These are phyloP conservation scores for Pleurotus djamor DNA, from an alignment of 768 basidiomycete genomes.

Conservation along the genomic window DNA sequence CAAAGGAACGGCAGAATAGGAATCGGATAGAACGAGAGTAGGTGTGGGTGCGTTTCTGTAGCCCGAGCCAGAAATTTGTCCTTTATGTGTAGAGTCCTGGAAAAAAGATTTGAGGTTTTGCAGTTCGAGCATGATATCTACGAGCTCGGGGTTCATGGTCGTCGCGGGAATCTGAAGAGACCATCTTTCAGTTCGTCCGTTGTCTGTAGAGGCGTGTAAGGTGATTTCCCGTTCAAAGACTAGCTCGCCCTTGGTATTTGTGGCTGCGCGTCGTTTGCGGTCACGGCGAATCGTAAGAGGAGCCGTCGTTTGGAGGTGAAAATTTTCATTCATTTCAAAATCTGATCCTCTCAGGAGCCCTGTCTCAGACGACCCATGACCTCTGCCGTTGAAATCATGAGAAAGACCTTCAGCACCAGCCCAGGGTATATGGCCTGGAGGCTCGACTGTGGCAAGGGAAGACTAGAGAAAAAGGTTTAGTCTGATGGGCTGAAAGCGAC, in stretches of 20 bases:
- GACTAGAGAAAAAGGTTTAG: slow-evolving; percentile 15
- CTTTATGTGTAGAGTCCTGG: slow-evolving; percentile 21
- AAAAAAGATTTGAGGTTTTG: slow-evolving; percentile 37
- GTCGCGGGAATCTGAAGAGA: slow-evolving; percentile 29
- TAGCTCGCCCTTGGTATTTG: slow-evolving; percentile 13
- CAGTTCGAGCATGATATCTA: slow-evolving; percentile 37
- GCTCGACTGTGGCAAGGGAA: slow-evolving; percentile 21
- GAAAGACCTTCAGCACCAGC: slow-evolving; percentile 17
- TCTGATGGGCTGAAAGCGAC: background rate
- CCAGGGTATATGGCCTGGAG: slow-evolving; percentile 42
- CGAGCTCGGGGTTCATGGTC: slow-evolving; percentile 34
- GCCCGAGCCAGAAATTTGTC: slow-evolving; percentile 11
- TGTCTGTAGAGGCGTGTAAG: slow-evolving; percentile 13
- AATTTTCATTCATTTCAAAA: background rate
- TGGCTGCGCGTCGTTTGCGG: background rate
- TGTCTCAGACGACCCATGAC: slow-evolving; percentile 31
- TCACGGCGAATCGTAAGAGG: slow-evolving; percentile 17
- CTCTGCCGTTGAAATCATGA: background rate
- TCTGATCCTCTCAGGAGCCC: slow-evolving; percentile 20
- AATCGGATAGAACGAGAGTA: slow-evolving; percentile 39
- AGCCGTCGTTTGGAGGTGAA: slow-evolving; percentile 10
- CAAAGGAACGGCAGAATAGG: slow-evolving; percentile 33
- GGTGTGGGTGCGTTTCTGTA: slow-evolving; percentile 19
- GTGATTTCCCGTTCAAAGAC: slow-evolving; percentile 34
- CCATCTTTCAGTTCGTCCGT: slow-evolving; percentile 24